phyloP scores from a whole-genome alignment of 345 rosid species.

The Sisymbrium irio region DNA sequence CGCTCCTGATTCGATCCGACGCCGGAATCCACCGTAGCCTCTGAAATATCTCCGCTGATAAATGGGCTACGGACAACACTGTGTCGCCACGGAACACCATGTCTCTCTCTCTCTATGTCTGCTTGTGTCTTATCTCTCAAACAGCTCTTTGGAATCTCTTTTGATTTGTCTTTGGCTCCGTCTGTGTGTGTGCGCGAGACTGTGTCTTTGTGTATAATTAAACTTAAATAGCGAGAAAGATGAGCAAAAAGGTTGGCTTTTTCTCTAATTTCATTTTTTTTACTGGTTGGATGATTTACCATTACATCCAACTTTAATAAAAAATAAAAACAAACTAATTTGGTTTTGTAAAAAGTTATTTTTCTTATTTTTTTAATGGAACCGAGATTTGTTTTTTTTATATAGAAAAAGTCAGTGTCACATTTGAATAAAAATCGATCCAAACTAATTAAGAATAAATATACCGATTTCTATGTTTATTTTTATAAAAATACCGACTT shows the following conservation, averaged over 20 bases:
- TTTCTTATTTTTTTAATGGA: no score
- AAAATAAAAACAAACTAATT: no score
- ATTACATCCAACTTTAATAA: no score
- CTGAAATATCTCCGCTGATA: conserved; percentile 55
- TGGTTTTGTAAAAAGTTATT: no score
- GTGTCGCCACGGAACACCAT: conserved; percentile 66
- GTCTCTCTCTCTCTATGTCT: not conserved
- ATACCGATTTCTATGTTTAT: no score
- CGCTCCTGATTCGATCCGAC: conserved; percentile 48
- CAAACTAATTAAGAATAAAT: no score
- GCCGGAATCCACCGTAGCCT: conserved; percentile 40
- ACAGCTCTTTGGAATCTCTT: not conserved
- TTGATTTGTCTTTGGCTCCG: conserved; percentile 11
- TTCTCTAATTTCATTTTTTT: not conserved
- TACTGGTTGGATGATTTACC: no score
- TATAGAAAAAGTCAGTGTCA: no score
- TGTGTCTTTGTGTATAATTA: not conserved
- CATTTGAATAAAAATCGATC: no score
- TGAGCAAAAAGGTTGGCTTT: not conserved
- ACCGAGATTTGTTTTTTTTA: no score
- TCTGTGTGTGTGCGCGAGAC: conserved; percentile 12
- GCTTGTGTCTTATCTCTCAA: conserved; percentile 12
- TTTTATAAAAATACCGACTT: not conserved
- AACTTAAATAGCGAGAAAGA: not conserved
- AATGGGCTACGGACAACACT: conserved; percentile 49